These are phyloP conservation scores for Hibiscus tridactylites DNA, from an alignment of 345 rosid genomes.

Conservation along the genomic window DNA sequence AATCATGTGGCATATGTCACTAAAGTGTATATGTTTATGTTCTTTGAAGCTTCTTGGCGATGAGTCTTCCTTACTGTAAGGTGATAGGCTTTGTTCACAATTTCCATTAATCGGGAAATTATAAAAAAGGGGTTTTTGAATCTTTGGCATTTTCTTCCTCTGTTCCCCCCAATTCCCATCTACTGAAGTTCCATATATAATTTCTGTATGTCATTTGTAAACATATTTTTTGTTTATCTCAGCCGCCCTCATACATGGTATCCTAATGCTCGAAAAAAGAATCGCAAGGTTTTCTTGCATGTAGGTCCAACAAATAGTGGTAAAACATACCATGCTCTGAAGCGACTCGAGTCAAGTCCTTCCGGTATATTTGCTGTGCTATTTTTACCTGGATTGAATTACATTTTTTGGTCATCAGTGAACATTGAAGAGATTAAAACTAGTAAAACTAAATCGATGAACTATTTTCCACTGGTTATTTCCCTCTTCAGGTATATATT, in stretches of 20 bases:
- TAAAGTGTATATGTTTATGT: neutral
- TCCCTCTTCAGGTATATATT: slow-evolving; percentile 56
- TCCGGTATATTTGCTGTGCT: slow-evolving; percentile 47
- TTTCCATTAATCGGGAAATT: neutral
- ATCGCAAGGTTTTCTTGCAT: slow-evolving; percentile 72
- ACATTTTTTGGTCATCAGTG: neutral
- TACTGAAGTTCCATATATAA: neutral
- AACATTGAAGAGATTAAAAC: neutral
- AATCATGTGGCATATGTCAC: neutral
- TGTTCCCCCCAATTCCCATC: neutral
- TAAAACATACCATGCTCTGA: slow-evolving; percentile 74
- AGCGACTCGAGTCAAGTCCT: slow-evolving; percentile 61
- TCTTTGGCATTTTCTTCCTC: neutral
- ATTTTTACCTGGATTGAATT: neutral
- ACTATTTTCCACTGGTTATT: neutral
- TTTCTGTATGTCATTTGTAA: neutral
- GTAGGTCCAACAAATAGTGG: slow-evolving; percentile 98
- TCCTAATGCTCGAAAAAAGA: slow-evolving; percentile 69
- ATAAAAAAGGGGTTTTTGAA: neutral
- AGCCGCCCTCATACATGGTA: slow-evolving; percentile 90
- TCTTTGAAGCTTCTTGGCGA: neutral
- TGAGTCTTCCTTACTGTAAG: neutral
- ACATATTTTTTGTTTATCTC: slow-evolving; percentile 8
- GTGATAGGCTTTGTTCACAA: neutral
- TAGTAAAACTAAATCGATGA: neutral